Percentiles rank a stretch among this genome's conserved stretches.
Evolutionary conservation across 2,329 filamentous ascomycete genomes (phyloP).

Genomic region (Aspergillus phoenicis): DNA sequence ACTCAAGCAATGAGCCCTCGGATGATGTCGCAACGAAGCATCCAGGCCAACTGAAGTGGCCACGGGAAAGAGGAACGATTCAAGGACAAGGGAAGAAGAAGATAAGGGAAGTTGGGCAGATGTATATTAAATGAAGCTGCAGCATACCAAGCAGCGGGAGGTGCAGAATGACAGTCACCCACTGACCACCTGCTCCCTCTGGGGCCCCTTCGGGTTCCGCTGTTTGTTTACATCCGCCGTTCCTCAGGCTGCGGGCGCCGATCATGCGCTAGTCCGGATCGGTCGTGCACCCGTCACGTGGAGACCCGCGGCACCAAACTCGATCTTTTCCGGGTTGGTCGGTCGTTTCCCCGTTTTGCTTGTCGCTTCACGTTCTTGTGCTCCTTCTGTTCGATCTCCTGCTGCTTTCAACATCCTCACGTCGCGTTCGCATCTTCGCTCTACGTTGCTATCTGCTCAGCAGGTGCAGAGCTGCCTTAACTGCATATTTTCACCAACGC

Average conservation of each 20-base stretch:
- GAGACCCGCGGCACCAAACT: slow-evolving; percentile 20
- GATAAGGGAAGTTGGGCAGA: slow-evolving; percentile 14
- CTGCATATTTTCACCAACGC: neutral
- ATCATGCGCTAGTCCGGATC: slow-evolving; percentile 32
- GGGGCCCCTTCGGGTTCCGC: neutral
- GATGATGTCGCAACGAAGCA: slow-evolving; percentile 14
- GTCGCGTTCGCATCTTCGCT: neutral
- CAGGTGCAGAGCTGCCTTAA: neutral
- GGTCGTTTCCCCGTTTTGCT: neutral
- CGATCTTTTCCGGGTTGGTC: slow-evolving; percentile 21
- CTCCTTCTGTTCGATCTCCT: neutral
- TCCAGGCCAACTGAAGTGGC: slow-evolving; percentile 9
- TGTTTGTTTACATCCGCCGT: slow-evolving; percentile 46
- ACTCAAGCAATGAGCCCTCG: slow-evolving; percentile 16
- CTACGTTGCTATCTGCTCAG: neutral
- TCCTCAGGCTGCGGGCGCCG: slow-evolving; percentile 35
- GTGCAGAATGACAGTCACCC: slow-evolving; percentile 7
- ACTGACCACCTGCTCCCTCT: slow-evolving; percentile 4
- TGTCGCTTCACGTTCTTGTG: neutral
- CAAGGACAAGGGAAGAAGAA: slow-evolving; percentile 3
- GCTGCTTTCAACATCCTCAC: neutral
- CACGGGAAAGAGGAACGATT: neutral
- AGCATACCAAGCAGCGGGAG: slow-evolving; percentile 9
- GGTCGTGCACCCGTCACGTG: slow-evolving; percentile 28
- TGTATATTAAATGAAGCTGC: slow-evolving; percentile 1